Percentiles rank a stretch among this genome's conserved stretches.
These are phyloP conservation scores for Exophiala bonariae DNA, from an alignment of 2,329 filamentous ascomycete species.

Conservation along the genomic window DNA sequence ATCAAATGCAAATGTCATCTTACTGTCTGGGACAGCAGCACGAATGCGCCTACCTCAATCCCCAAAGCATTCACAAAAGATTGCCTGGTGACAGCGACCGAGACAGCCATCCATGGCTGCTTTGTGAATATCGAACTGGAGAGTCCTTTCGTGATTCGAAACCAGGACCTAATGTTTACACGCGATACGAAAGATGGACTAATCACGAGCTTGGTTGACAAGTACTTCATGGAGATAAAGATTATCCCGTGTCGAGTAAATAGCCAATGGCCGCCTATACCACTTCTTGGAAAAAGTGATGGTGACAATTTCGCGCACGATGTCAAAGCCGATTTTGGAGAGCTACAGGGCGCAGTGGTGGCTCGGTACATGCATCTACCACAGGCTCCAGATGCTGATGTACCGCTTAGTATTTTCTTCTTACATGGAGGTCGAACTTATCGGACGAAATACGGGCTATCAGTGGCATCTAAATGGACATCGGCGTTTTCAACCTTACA, in stretches of 20 bases:
- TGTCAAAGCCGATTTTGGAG: slow-evolving; percentile 17
- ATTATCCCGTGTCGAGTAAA: slow-evolving; percentile 23
- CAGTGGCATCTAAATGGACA: slow-evolving; percentile 24
- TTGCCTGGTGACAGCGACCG: slow-evolving; percentile 12
- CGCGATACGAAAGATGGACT: slow-evolving; percentile 6
- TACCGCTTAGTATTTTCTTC: slow-evolving; percentile 27
- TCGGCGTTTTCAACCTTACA: neutral
- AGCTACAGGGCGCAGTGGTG: slow-evolving; percentile 25
- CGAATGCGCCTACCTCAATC: slow-evolving; percentile 9
- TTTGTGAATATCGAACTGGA: slow-evolving; percentile 25
- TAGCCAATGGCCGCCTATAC: slow-evolving; percentile 27
- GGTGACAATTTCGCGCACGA: slow-evolving; percentile 22
- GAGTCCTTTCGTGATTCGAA: slow-evolving; percentile 23
- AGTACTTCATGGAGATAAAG: slow-evolving; percentile 30
- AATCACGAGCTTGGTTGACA: slow-evolving; percentile 18
- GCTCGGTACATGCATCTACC: slow-evolving; percentile 26
- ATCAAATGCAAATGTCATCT: slow-evolving; percentile 24
- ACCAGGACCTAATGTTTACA: slow-evolving; percentile 22
- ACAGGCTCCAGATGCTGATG: slow-evolving; percentile 19
- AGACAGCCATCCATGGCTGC: slow-evolving; percentile 17
- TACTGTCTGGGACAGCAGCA: slow-evolving; percentile 28
- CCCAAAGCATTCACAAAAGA: slow-evolving; percentile 11
- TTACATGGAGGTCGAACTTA: slow-evolving; percentile 23
- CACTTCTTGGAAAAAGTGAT: slow-evolving; percentile 26
- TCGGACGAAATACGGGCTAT: slow-evolving; percentile 28